Conservation (phyloP, 257 asterid genomes). For the Galeopsis tetrahit region DNA sequence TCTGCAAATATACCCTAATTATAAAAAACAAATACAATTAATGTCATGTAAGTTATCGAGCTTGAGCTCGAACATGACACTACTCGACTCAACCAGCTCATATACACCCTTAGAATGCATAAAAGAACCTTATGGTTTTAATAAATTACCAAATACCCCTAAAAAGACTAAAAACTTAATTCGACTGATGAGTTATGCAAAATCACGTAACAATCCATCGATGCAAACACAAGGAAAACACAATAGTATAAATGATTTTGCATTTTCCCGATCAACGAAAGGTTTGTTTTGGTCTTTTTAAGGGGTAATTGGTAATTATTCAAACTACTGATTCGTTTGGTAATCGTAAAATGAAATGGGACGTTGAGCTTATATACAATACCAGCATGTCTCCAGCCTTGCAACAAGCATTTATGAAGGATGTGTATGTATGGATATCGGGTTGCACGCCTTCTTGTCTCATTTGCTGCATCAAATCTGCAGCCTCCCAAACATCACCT, state of each 20-base stretch:
- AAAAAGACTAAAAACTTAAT: no score
- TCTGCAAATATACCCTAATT: no score
- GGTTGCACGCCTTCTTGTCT: conserved; percentile 89
- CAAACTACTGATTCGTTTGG: neutral
- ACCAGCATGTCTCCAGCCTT: conserved; percentile 99
- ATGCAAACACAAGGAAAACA: neutral
- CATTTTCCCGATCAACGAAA: neutral
- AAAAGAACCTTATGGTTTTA: no score
- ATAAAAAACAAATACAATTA: no score
- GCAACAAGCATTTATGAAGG: conserved; percentile 91
- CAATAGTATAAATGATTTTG: neutral
- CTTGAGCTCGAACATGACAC: no score
- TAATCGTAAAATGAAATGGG: neutral
- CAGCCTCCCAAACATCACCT: conserved; percentile 99
- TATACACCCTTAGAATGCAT: neutral
- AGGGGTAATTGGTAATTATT: neutral
- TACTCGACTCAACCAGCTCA: no score
- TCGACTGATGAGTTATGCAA: no score
- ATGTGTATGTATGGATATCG: conserved; percentile 94
- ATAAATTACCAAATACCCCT: no score
- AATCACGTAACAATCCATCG: neutral
- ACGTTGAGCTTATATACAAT: conserved; percentile 20
- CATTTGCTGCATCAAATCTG: conserved; percentile 99
- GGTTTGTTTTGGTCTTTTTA: neutral
- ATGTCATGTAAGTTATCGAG: no score